These are phyloP conservation scores for Cymbopogon flexuosus DNA, from an alignment of 202 grass and related monocot species.

Conservation along the genomic window DNA sequence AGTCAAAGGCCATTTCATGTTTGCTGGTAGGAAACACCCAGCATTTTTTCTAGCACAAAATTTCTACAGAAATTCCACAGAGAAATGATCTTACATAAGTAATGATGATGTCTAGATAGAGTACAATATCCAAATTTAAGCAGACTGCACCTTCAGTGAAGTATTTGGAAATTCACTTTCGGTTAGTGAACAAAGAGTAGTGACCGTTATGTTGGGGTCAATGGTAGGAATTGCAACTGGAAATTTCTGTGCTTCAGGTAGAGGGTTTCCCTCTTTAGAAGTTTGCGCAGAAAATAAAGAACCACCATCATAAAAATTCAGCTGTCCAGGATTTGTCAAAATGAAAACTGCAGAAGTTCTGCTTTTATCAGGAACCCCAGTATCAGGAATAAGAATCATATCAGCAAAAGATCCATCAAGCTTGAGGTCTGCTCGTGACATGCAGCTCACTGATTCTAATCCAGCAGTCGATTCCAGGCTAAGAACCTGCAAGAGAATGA, in stretches of 20 bases:
- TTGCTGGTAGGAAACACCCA: conserved; percentile 38
- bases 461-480: conserved; percentile 65
- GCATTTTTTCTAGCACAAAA: conserved; percentile 43
- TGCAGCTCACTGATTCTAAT: conserved; percentile 65
- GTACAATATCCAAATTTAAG: conserved; percentile 21
- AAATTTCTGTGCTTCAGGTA: conserved; percentile 66
- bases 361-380: conserved; percentile 49
- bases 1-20: conserved; percentile 90
- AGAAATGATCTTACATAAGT: conserved; percentile 10
- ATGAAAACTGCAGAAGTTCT: conserved; percentile 71
- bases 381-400: conserved; percentile 92
- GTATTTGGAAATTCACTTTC: conserved; percentile 39
- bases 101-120: not conserved
- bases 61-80: conserved; percentile 54
- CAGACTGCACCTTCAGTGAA: conserved; percentile 61
- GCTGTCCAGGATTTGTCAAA: conserved; percentile 89
- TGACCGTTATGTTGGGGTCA: conserved; percentile 79
- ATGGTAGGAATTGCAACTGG: conserved; percentile 63
- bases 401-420: conserved; percentile 96
- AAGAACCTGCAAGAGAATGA: conserved; percentile 63
- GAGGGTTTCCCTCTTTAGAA: conserved; percentile 49
- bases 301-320: conserved; percentile 72
- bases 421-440: conserved; percentile 61
- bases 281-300: conserved; percentile 61
- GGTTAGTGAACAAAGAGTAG: conserved; percentile 51